Conservation (phyloP, 2,329 filamentous ascomycete genomes). For the Fusarium pseudograminearum region DNA sequence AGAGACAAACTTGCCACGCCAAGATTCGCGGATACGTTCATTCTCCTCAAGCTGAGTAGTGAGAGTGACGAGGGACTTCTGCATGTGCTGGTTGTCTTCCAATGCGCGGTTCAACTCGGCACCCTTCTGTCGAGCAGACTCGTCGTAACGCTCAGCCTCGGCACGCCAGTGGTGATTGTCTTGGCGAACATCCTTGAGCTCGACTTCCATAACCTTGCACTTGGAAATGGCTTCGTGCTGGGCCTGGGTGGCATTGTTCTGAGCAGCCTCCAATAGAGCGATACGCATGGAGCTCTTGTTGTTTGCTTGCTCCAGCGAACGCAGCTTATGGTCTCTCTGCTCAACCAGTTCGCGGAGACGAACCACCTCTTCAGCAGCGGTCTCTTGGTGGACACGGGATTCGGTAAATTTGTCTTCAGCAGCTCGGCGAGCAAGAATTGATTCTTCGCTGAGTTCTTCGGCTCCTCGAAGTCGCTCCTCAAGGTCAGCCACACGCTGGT, state of each 20-base stretch:
- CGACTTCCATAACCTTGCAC: constrained; percentile 64
- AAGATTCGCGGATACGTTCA: constrained; percentile 83
- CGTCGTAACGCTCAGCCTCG: constrained; percentile 70
- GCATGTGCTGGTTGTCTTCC: constrained; percentile 78
- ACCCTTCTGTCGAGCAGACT: constrained; percentile 62
- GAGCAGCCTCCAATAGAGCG: constrained; percentile 75
- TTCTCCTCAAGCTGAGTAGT: constrained; percentile 87
- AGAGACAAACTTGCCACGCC: constrained; percentile 85
- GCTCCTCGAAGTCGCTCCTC: constrained; percentile 75
- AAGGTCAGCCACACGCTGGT: constrained; percentile 74
- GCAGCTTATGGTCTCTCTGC: constrained; percentile 76
- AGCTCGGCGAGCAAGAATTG: constrained; percentile 71
- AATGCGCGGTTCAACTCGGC: constrained; percentile 62
- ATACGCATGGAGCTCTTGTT: constrained; percentile 71
- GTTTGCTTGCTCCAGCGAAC: constrained; percentile 66
- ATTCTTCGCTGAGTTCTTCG: constrained; percentile 72
- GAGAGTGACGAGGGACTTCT: constrained; percentile 78
- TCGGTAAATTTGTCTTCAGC: constrained; percentile 80
- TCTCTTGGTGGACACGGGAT: constrained; percentile 75
- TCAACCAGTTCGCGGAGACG: constrained; percentile 75
- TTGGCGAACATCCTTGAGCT: constrained; percentile 67
- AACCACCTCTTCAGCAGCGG: constrained; percentile 78
- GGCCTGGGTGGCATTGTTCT: constrained; percentile 66
- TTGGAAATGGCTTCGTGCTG: constrained; percentile 68
- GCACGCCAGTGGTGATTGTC: constrained; percentile 71